phyloP scores from a whole-genome alignment of 768 basidiomycete species.

The Termitomyces titanicus region DNA sequence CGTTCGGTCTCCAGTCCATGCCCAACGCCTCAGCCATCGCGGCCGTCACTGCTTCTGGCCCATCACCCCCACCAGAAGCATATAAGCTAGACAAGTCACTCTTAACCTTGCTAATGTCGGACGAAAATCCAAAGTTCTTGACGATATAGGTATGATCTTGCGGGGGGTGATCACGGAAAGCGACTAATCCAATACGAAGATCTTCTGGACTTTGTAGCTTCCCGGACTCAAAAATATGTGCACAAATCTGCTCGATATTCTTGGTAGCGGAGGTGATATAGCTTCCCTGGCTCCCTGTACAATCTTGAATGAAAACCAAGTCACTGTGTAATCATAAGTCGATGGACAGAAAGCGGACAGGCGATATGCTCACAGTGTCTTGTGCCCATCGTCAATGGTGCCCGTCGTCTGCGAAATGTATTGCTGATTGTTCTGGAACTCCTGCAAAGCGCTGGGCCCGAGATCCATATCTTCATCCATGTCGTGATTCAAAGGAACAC shows the following conservation, averaged over 20 bases:
- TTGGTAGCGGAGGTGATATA: constrained; percentile 93
- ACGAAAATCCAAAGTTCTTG: constrained; percentile 93
- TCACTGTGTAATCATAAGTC: constrained; percentile 47
- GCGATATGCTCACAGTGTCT: constrained; percentile 65
- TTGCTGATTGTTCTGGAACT: constrained; percentile 32
- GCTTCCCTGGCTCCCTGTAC: constrained; percentile 87
- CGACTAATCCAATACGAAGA: constrained; percentile 87
- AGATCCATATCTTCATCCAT: constrained; percentile 87
- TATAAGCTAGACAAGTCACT: constrained; percentile 79
- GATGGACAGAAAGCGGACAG: constrained; percentile 15
- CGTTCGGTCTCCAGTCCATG: constrained; percentile 86
- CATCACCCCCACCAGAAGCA: constrained; percentile 90
- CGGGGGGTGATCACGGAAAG: constrained; percentile 95
- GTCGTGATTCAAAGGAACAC: constrained; percentile 17
- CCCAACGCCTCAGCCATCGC: constrained; percentile 82
- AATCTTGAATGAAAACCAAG: constrained; percentile 93
- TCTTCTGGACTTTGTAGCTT: constrained; percentile 86
- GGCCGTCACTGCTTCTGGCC: constrained; percentile 95
- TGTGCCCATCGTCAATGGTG: constrained; percentile 40
- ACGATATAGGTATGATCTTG: constrained; percentile 95
- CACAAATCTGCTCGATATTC: constrained; percentile 95
- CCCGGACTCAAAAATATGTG: constrained; percentile 91
- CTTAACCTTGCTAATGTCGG: constrained; percentile 85
- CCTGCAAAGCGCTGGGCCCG: constrained; percentile 35
- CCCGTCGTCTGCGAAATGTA: constrained; percentile 23